Percentiles rank a stretch among this genome's conserved stretches.
phyloP scores from a whole-genome alignment of 305 asterid species.

The Fraxinus xanthoxyloides region DNA sequence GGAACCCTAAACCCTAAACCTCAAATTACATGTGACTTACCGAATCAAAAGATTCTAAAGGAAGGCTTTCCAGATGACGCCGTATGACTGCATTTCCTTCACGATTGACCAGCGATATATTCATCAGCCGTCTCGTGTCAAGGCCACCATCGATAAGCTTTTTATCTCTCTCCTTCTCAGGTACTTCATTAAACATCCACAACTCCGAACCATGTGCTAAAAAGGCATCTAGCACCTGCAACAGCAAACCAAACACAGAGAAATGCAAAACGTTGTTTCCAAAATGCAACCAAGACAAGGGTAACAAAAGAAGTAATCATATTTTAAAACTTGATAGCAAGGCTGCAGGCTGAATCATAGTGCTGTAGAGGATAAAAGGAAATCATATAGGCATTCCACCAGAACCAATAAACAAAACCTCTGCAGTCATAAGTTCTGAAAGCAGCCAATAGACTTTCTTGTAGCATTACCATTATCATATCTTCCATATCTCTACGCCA shows the following conservation, averaged over 20 bases:
- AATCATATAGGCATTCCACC: slow-evolving; percentile 29
- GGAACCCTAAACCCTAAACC: too few species aligned
- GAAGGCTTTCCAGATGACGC: slow-evolving; percentile 91
- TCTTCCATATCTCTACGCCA: slow-evolving; percentile 98
- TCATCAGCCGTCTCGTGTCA: slow-evolving; percentile 60
- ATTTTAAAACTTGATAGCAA: slow-evolving; percentile 24
- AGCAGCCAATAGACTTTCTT: slow-evolving; percentile 38
- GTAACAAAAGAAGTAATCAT: slow-evolving; percentile 20
- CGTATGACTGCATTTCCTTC: slow-evolving; percentile 94
- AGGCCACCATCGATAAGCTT: slow-evolving; percentile 86
- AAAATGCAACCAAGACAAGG: slow-evolving; percentile 10
- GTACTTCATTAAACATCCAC: slow-evolving; percentile 95
- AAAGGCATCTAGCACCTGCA: slow-evolving; percentile 85
- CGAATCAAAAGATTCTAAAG: slow-evolving; percentile 83
- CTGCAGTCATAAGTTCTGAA: slow-evolving; percentile 33
- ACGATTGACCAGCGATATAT: slow-evolving; percentile 70
- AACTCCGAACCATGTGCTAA: slow-evolving; percentile 79
- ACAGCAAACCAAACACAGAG: slow-evolving; percentile 11
- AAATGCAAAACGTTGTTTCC: slow-evolving; percentile 13
- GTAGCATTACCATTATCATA: slow-evolving; percentile 78
- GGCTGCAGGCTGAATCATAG: slow-evolving; percentile 21
- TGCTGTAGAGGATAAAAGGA: slow-evolving; percentile 26
- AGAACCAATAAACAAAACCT: slow-evolving; percentile 27
- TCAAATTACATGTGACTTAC: slow-evolving; percentile 41
- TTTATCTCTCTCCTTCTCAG: slow-evolving; percentile 68